These are phyloP conservation scores for Heliamphora exappendiculata DNA, from an alignment of 148 eudicot species.

Conservation along the genomic window DNA sequence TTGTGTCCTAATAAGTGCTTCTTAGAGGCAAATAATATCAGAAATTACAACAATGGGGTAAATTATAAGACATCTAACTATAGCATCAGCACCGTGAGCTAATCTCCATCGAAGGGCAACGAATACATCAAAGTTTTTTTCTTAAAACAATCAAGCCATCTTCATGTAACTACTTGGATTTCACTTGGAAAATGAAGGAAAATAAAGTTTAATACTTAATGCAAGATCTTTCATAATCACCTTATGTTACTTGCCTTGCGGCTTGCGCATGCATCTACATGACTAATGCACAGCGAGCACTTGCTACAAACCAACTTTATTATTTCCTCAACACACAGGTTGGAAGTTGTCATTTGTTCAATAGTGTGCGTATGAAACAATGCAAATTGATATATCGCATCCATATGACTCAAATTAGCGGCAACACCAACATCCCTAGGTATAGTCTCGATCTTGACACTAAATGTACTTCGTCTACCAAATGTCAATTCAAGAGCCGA, in stretches of 20 bases:
- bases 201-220: not conserved
- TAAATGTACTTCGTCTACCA: not conserved
- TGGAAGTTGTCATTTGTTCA: not conserved
- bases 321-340: not conserved
- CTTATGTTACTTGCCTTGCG: not conserved
- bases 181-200: not conserved
- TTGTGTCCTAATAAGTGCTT: too few species aligned
- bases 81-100: not conserved
- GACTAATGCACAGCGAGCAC: too few species aligned
- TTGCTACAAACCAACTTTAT: too few species aligned
- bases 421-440: not conserved
- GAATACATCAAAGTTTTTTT: not conserved
- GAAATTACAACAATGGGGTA: too few species aligned
- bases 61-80: too few species aligned
- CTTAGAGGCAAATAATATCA: too few species aligned
- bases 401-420: not conserved
- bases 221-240: not conserved
- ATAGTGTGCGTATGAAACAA: not conserved
- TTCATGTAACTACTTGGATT: too few species aligned
- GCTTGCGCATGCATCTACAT: too few species aligned
- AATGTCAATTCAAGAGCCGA: not conserved
- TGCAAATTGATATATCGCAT: not conserved
- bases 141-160: too few species aligned
- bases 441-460: not conserved
- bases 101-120: not conserved